phyloP scores from a whole-genome alignment of 2,329 filamentous ascomycete genomes.

The Rhexocercosporidium sp. region DNA sequence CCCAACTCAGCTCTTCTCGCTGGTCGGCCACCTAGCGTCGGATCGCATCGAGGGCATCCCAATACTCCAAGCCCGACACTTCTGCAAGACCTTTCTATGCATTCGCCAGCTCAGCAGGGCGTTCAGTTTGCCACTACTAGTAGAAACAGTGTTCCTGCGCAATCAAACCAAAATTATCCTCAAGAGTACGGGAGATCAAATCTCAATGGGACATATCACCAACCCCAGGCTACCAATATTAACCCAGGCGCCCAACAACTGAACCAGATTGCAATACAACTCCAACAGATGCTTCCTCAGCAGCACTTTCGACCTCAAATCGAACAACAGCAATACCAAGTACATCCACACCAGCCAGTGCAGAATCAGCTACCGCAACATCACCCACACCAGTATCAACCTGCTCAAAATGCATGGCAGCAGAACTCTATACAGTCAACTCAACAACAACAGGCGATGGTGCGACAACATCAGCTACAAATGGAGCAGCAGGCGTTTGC shows the following conservation, averaged over 20 bases:
- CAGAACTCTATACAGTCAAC: not conserved
- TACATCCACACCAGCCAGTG: not conserved
- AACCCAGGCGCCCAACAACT: slow-evolving; percentile 15
- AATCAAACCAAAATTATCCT: not conserved
- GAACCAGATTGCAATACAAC: slow-evolving; percentile 7
- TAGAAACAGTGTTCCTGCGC: slow-evolving; percentile 20
- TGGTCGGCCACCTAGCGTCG: slow-evolving; percentile 24
- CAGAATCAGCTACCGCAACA: slow-evolving; percentile 2
- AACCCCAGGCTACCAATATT: not conserved
- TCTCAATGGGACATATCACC: not conserved
- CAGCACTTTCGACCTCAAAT: slow-evolving; percentile 1
- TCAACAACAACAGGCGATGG: slow-evolving; percentile 5
- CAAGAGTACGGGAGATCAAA: not conserved
- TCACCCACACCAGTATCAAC: slow-evolving; percentile 18
- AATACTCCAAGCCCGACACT: slow-evolving; percentile 32
- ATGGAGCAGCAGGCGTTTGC: slow-evolving; percentile 23
- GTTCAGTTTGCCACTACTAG: slow-evolving; percentile 17
- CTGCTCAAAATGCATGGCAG: slow-evolving; percentile 11
- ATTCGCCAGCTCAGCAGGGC: slow-evolving; percentile 33
- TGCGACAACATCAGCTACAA: slow-evolving; percentile 15
- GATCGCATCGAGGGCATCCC: slow-evolving; percentile 19
- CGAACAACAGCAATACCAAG: slow-evolving; percentile 8
- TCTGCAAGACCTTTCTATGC: slow-evolving; percentile 35
- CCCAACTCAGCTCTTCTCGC: slow-evolving; percentile 21
- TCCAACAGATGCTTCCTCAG: slow-evolving; percentile 11